A percentile compares a stretch with the other conserved stretches of the same genome.
These are phyloP conservation scores for Cadophora sp. DNA, from an alignment of 2,329 filamentous ascomycete species.

Conservation along the genomic window DNA sequence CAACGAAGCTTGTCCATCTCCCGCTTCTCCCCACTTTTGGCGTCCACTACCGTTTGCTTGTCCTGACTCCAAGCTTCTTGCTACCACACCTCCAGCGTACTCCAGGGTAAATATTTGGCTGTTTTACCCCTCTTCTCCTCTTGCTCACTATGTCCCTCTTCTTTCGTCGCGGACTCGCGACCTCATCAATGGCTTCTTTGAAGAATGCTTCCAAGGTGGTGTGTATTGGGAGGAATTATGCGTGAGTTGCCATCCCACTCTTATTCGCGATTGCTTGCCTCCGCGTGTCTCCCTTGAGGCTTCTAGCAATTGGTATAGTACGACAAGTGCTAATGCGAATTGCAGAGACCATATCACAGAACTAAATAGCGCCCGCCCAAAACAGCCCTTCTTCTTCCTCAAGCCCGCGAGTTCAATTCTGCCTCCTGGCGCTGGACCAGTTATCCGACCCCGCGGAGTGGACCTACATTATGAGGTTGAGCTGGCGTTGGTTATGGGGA, in stretches of 20 bases:
- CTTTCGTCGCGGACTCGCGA: slow-evolving; percentile 40
- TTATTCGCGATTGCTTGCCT: not conserved
- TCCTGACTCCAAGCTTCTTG: not conserved
- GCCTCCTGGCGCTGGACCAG: slow-evolving; percentile 76
- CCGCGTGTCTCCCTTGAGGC: slow-evolving; percentile 15
- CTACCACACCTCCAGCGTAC: slow-evolving; percentile 2
- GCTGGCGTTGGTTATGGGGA: slow-evolving; percentile 87
- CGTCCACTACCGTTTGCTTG: slow-evolving; percentile 13
- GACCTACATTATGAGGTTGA: slow-evolving; percentile 95
- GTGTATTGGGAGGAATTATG: slow-evolving; percentile 96
- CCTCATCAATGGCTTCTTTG: slow-evolving; percentile 50
- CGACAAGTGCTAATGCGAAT: not conserved
- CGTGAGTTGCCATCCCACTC: slow-evolving; percentile 60
- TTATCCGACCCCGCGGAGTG: slow-evolving; percentile 82
- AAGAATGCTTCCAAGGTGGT: slow-evolving; percentile 64
- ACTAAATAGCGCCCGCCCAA: slow-evolving; percentile 84
- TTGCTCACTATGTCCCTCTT: slow-evolving; percentile 39
- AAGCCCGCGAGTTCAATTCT: slow-evolving; percentile 92
- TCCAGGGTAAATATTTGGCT: slow-evolving; percentile 13
- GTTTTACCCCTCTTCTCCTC: not conserved
- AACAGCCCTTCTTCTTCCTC: slow-evolving; percentile 98
- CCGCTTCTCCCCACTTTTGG: slow-evolving; percentile 19
- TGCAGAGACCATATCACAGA: slow-evolving; percentile 89
- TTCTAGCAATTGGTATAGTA: not conserved
- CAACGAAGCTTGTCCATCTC: slow-evolving; percentile 8